A percentile compares a stretch with the other conserved stretches of the same genome.
Evolutionary conservation across 768 basidiomycete genomes (phyloP).

Genomic region (Termitomyces sp.): DNA sequence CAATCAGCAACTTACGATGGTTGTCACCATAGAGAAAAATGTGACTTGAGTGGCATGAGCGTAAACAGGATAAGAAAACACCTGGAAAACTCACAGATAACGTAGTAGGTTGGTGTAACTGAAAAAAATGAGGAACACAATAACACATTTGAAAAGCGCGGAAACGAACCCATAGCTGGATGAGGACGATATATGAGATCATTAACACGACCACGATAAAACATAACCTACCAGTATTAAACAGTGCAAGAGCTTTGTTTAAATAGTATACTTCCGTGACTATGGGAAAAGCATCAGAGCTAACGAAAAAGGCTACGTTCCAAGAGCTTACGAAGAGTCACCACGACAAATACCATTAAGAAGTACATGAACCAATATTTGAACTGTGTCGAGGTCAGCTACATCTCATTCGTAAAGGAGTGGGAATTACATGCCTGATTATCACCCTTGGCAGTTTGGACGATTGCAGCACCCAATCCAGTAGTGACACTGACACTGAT

Average conservation of each 20-base stretch:
- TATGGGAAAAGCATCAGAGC: constrained; percentile 19
- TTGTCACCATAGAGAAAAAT: constrained; percentile 81
- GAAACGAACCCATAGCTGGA: constrained; percentile 16
- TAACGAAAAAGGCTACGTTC: constrained; percentile 8
- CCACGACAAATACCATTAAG: constrained; percentile 73
- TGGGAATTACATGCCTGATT: constrained; percentile 57
- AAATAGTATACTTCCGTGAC: constrained; percentile 93
- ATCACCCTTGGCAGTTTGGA: constrained; percentile 69
- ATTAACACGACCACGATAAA: constrained; percentile 20
- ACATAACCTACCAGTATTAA: constrained; percentile 71
- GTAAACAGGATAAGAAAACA: neutral
- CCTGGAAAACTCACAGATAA: constrained; percentile 55
- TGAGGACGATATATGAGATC: constrained; percentile 53
- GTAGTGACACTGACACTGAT: constrained; percentile 93
- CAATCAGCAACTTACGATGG: constrained; percentile 51
- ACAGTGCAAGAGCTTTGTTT: constrained; percentile 92
- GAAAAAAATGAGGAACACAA: constrained; percentile 17
- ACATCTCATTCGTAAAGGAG: neutral
- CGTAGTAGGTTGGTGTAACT: constrained; percentile 89
- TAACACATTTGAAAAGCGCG: neutral
- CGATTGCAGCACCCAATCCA: constrained; percentile 88
- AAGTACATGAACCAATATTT: constrained; percentile 93
- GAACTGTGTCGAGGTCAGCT: constrained; percentile 50
- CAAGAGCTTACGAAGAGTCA: constrained; percentile 66
- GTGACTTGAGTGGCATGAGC: constrained; percentile 47